Base-by-base conservation (phyloP, 2,329 filamentous ascomycete genomes). In the Alternaria conjuncta region DNA sequence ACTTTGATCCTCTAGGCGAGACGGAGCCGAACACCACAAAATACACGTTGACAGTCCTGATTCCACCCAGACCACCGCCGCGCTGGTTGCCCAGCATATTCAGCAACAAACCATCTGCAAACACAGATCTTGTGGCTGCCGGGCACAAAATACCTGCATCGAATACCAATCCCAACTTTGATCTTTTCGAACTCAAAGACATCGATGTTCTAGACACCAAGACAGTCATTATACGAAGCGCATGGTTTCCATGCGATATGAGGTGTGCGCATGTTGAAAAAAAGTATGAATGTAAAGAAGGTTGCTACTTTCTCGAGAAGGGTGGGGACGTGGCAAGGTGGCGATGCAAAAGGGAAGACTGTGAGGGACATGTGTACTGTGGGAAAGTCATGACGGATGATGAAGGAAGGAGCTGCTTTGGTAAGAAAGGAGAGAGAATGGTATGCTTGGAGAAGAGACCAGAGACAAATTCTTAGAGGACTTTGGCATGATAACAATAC, bases 221-320 rank as follows among this genome's bases (percentile, higher is more conserved):
- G 50, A 61, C 46, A 2, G 28, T 70, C 3, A 61, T 49, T 4
- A 50, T 75, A 6, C 63, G 61, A 26, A 65, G 63, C 2, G 30
- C 44, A 1, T 63, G 55, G 23, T 74, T 77, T 30, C 64, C 70
- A 1, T 28, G 30, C 4, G 65, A 70, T 2, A 26, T 74, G 62
- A 67, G 74, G 3, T 77, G 75, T 49, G 13, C 51, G n/a, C 75
- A 78, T 60, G 50, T 74, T 5, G 45, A 61, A 3, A 49, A 44
- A 11, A 23, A 8, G 4, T 62, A 25, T 5, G 28, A 15, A 5
- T 78, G 75, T 47, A 26, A 64, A 3, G 13, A 64, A 13, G 69
- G 70, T 0, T 78, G 75, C 47, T 77, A 77, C 65, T 61, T 77
- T 10, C 53, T 73, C 13, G 75, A 78, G 58, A 73, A 72, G 45